Evolutionary conservation across 768 basidiomycete species (phyloP), one percentile per base, ranked within the genome.

Genomic region (Trametes cinnabarina): DNA sequence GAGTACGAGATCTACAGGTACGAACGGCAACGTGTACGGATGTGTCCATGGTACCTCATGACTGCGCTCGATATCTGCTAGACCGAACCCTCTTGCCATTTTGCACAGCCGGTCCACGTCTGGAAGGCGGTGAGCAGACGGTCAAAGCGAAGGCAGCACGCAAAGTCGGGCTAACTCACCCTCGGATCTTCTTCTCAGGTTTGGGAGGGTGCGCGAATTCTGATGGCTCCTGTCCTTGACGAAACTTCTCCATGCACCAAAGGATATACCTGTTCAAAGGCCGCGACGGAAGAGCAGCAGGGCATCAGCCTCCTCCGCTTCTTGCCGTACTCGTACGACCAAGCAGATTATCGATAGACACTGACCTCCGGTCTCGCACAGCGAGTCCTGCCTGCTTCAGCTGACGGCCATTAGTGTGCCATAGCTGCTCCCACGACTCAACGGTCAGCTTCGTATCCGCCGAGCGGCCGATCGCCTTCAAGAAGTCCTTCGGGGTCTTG

Each of bases 241-340:
- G 79, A 70, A 79, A 94, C 67, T 90, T 92, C 67, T 90, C 84
- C 85, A 91, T 85, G 64, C 85, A 85, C 92, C 90, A 92, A 8
- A 92, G 73, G 55, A 92, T 83, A 65, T 94, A 94, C 67, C 92
- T 93, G 56, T 25, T 20, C 37, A 23, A 22, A 23, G 44, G 44
- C 22, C 14, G 25, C 25, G 44, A 20, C n/a, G 19, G 3, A 15
- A 46, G 12, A 15, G 23, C 10, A 15, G 25, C 15, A 22, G 26
- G 44, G 14, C 14, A 26, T 15, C n/a, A 44, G 12, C 12, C 22
- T 25, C 23, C 22, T 25, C 44, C 23, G 26, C 25, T 26, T 23
- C 44, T 14, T 46, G 51, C 44, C 19, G 35, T 23, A 19, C 23
- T 2, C 37, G 19, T 22, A 15, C 37, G 37, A 39, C 19, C 17